Conservation (phyloP, 106 monocot species). For the Iris macrosiphon region DNA sequence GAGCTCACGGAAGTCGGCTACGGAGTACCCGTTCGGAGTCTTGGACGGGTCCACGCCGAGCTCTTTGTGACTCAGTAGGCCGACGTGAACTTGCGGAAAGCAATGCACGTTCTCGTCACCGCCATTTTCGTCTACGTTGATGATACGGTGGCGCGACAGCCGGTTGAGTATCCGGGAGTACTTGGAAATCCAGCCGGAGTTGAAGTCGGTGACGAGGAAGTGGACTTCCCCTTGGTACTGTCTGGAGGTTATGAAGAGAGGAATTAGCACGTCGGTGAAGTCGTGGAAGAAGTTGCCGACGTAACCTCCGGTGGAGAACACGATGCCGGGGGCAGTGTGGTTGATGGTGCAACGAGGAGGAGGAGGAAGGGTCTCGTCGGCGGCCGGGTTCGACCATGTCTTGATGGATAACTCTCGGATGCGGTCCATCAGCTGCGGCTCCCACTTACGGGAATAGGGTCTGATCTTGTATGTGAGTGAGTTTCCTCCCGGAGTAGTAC, state of each 20-base stretch:
- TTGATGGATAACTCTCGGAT: conserved; percentile 12
- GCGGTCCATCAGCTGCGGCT: conserved; percentile 5
- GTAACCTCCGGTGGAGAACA: conserved; percentile 36
- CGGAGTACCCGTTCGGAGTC: conserved; percentile 10
- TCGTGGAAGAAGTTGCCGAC: conserved; percentile 44
- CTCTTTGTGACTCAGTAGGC: conserved; percentile 20
- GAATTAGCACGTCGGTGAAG: conserved; percentile 39
- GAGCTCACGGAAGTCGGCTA: conserved; percentile 17
- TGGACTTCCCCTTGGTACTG: conserved; percentile 23
- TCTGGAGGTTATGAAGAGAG: conserved; percentile 29
- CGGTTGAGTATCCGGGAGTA: conserved; percentile 5
- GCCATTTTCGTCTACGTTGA: conserved; percentile 29
- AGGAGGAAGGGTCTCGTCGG: background rate
- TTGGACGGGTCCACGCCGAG: conserved; percentile 17
- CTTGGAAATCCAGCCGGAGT: conserved; percentile 22
- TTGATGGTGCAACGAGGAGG: conserved; percentile 10
- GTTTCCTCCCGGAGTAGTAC: background rate
- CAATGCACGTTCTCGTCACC: conserved; percentile 16
- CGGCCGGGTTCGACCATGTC: background rate
- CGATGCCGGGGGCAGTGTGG: conserved; percentile 25
- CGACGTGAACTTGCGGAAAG: conserved; percentile 12
- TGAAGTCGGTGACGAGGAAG: conserved; percentile 24
- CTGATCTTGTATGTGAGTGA: conserved; percentile 6
- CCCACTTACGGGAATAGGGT: conserved; percentile 27
- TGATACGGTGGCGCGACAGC: conserved; percentile 9